Percentiles rank a stretch among this genome's conserved stretches.
Evolutionary conservation across 176 grass and related monocot genomes (phyloP).

Genomic region (maize (Zea mays)): DNA sequence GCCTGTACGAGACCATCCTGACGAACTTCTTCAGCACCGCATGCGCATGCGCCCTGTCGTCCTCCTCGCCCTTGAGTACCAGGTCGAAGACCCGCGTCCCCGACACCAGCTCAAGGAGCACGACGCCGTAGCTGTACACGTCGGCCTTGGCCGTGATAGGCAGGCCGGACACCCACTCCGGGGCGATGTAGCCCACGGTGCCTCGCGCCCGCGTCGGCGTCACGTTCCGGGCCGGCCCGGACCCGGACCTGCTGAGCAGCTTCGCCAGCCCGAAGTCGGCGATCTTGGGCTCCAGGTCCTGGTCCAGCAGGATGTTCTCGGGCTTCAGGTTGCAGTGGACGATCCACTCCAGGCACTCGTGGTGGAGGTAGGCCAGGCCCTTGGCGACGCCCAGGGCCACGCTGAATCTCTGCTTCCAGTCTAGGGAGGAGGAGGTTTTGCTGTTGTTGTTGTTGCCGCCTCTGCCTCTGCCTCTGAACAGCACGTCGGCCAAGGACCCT

Average conservation of each 20-base stretch:
- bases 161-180: constrained; percentile 46
- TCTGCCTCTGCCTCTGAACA: constrained; percentile 35
- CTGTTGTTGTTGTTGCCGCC: too few relatives aligned
- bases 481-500: constrained; percentile 37
- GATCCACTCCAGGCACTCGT: constrained; percentile 54
- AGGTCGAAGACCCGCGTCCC: constrained; percentile 35
- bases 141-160: constrained; percentile 45
- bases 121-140: constrained; percentile 47
- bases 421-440: neutral
- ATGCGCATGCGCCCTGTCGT: constrained; percentile 31
- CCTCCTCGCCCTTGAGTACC: constrained; percentile 24
- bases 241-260: constrained; percentile 38
- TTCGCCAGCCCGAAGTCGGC: constrained; percentile 46
- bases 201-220: constrained; percentile 23
- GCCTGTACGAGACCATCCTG: constrained; percentile 35
- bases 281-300: constrained; percentile 49
- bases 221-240: constrained; percentile 4
- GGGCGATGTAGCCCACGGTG: constrained; percentile 51
- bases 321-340: constrained; percentile 53
- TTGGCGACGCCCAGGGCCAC: constrained; percentile 49
- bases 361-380: constrained; percentile 58
- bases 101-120: constrained; percentile 44
- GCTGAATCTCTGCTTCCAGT: constrained; percentile 47
- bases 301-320: constrained; percentile 47
- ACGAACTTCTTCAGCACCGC: constrained; percentile 33